Evolutionary conservation across 1,139 yeast genomes (phyloP).

Genomic region (Pichia sp.): DNA sequence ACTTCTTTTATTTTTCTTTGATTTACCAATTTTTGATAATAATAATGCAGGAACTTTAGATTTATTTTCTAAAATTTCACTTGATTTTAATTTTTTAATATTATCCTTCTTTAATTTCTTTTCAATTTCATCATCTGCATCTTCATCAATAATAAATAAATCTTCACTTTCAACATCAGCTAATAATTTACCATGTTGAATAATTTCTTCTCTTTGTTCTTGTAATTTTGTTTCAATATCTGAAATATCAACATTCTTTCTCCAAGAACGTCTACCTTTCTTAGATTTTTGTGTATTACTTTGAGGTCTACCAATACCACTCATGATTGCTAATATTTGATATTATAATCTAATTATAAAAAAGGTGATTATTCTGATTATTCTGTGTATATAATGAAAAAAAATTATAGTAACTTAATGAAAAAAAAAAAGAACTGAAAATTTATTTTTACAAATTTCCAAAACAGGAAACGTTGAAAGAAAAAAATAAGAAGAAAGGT

Average conservation of each 20-base stretch:
- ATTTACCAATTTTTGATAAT: constrained; percentile 12
- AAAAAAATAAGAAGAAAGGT: too few species aligned
- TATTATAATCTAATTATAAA: too few species aligned
- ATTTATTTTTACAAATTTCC: too few species aligned
- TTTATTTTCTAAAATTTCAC: constrained; percentile 68
- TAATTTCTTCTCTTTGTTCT: constrained; percentile 59
- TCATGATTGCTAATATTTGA: too few species aligned
- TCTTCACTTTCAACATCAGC: constrained; percentile 37
- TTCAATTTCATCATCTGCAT: constrained; percentile 46
- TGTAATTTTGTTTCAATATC: constrained; percentile 72
- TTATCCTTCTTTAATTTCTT: constrained; percentile 37
- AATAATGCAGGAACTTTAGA: constrained; percentile 70
- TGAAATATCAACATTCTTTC: constrained; percentile 83
- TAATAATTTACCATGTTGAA: constrained; percentile 52
- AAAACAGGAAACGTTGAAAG: too few species aligned
- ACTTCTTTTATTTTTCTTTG: constrained; percentile 30
- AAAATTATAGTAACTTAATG: too few species aligned
- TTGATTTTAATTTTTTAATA: constrained; percentile 56
- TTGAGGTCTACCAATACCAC: constrained; percentile 35
- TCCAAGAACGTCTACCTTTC: constrained; percentile 94
- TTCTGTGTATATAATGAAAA: too few species aligned
- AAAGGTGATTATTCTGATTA: too few species aligned
- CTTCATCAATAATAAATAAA: constrained; percentile 68
- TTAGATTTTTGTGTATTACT: constrained; percentile 63
- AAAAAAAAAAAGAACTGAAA: too few species aligned